Evolutionary conservation across 169 alveolate species (phyloP).

Genomic region (Perkinsus chesapeaki): DNA sequence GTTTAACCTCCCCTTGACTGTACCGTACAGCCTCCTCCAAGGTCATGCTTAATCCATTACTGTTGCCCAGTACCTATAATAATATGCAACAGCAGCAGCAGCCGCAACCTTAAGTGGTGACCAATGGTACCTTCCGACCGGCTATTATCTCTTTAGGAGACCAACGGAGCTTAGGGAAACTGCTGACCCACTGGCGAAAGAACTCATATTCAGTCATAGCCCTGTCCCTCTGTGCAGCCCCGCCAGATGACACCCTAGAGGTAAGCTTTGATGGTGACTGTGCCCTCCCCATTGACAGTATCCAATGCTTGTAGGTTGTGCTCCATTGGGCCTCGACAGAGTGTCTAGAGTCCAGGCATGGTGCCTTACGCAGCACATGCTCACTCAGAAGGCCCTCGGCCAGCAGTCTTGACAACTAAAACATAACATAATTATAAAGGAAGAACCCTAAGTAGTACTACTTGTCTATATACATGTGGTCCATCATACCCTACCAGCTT

Average conservation of each 20-base stretch:
- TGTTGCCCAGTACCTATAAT: neutral
- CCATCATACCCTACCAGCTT: neutral
- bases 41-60: neutral
- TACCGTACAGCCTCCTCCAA: neutral
- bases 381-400: neutral
- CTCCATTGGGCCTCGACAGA: neutral
- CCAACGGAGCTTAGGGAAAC: neutral
- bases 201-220: neutral
- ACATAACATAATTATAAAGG: neutral
- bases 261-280: neutral
- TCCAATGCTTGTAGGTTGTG: neutral
- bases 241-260: neutral
- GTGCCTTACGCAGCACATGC: neutral
- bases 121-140: neutral
- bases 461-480: neutral
- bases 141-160: neutral
- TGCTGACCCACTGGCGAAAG: neutral
- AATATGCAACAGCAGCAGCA: neutral
- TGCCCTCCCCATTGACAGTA: neutral
- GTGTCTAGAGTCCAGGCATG: neutral
- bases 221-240: neutral
- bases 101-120: neutral
- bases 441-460: neutral
- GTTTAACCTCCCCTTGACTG: neutral
- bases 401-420: neutral